A percentile compares a stretch with the other conserved stretches of the same genome.
These are phyloP conservation scores for Thymus quinquecostatus DNA, from an alignment of 257 asterid species.

Conservation along the genomic window DNA sequence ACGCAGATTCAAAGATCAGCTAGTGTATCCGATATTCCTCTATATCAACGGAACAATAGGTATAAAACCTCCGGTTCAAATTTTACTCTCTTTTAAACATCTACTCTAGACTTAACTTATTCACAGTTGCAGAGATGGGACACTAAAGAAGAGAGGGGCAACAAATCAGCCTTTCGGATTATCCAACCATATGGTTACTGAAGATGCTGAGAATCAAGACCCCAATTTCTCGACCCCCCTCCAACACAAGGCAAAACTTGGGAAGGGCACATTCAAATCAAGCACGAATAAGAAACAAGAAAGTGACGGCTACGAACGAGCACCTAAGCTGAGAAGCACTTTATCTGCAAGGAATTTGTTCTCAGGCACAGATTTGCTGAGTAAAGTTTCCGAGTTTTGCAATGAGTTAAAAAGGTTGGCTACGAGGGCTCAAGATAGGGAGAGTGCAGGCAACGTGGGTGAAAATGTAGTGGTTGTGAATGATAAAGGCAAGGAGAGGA, in stretches of 20 bases:
- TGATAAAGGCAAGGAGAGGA: slow-evolving; percentile 64
- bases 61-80: slow-evolving; percentile 27
- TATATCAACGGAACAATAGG: slow-evolving; percentile 69
- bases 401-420: slow-evolving; percentile 82
- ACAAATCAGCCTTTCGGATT: slow-evolving; percentile 43
- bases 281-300: slow-evolving; percentile 56
- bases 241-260: slow-evolving; percentile 40
- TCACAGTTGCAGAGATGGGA: slow-evolving; percentile 63
- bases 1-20: slow-evolving; percentile 62
- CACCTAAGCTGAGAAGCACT: slow-evolving; percentile 77
- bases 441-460: slow-evolving; percentile 19
- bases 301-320: slow-evolving; percentile 42
- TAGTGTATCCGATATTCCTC: slow-evolving; percentile 63
- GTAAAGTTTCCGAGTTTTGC: slow-evolving; percentile 86
- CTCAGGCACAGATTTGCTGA: slow-evolving; percentile 80
- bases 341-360: slow-evolving; percentile 82
- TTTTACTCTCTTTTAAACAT: slow-evolving; percentile 3
- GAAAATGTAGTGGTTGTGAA: slow-evolving; percentile 29
- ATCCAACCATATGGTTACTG: slow-evolving; percentile 40
- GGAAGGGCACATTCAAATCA: slow-evolving; percentile 63
- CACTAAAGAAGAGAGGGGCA: slow-evolving; percentile 71
- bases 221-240: slow-evolving; percentile 70
- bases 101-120: slow-evolving; percentile 2
- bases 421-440: slow-evolving; percentile 53
- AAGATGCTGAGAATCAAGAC: slow-evolving; percentile 74